Evolutionary conservation across 2,329 filamentous ascomycete genomes (phyloP).

Genomic region (Zymoseptoria crescenta): DNA sequence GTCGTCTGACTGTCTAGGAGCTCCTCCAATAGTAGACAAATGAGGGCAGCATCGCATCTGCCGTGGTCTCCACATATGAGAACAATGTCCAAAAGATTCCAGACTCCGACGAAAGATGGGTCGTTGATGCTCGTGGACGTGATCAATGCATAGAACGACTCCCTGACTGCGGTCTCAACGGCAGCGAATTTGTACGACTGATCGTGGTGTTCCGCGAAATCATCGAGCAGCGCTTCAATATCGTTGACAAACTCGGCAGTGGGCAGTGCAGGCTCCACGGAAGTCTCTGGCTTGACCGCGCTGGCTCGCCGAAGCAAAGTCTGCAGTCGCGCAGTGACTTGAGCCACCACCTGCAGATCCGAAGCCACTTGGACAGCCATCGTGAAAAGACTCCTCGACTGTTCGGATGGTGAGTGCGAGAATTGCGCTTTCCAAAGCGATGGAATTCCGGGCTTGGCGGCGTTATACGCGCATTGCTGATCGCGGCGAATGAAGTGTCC

Average conservation of each 20-base stretch:
- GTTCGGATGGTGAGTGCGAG: not conserved
- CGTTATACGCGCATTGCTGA: not conserved
- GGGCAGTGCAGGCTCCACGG: constrained; percentile 40
- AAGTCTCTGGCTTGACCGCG: constrained; percentile 32
- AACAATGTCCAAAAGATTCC: constrained; percentile 91
- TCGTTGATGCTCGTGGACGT: constrained; percentile 63
- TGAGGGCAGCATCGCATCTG: constrained; percentile 65
- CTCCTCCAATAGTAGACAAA: constrained; percentile 90
- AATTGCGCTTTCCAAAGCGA: not conserved
- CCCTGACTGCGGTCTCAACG: constrained; percentile 75
- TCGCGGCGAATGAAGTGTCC: not conserved
- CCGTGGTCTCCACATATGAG: constrained; percentile 64
- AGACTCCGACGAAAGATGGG: constrained; percentile 71
- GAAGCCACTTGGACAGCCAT: constrained; percentile 24
- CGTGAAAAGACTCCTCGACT: not conserved
- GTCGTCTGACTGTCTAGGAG: constrained; percentile 94
- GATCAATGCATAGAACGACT: constrained; percentile 58
- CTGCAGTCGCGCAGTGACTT: constrained; percentile 27
- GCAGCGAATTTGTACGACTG: constrained; percentile 44
- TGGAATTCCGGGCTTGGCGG: not conserved
- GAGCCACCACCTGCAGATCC: constrained; percentile 22
- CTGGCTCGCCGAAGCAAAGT: constrained; percentile 36
- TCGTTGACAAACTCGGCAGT: constrained; percentile 31
- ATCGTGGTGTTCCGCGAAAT: constrained; percentile 21
- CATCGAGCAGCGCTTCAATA: constrained; percentile 22